phyloP scores from a whole-genome alignment of 1,139 yeast genomes.

The Debaryomyces fabryi region DNA sequence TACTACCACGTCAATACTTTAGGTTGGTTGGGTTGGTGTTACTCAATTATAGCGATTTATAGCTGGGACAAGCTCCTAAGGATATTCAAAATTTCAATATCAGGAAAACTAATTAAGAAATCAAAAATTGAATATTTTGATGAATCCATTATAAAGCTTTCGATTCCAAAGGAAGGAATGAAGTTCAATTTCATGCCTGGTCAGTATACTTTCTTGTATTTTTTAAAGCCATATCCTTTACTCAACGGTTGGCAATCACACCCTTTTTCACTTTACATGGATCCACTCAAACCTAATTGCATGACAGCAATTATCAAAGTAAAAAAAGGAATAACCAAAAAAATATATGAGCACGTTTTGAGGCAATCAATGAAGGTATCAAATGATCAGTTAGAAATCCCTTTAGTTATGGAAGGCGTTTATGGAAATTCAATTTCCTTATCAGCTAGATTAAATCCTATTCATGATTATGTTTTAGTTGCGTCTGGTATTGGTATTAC shows the following conservation, averaged over 20 bases:
- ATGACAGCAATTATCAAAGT: slow-evolving; percentile 19
- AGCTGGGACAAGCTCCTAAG: slow-evolving; percentile 39
- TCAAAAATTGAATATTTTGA: slow-evolving; percentile 30
- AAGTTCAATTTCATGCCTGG: slow-evolving; percentile 15
- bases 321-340: slow-evolving; percentile 21
- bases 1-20: slow-evolving; percentile 39
- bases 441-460: not conserved
- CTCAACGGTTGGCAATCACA: slow-evolving; percentile 23
- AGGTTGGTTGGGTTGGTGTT: slow-evolving; percentile 50
- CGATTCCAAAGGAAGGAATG: slow-evolving; percentile 10
- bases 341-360: slow-evolving; percentile 5
- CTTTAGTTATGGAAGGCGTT: slow-evolving; percentile 7
- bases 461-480: not conserved
- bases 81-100: slow-evolving; percentile 33
- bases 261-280: slow-evolving; percentile 23
- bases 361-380: not conserved
- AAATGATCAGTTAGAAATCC: not conserved
- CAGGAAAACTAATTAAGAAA: slow-evolving; percentile 19
- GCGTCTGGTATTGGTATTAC: slow-evolving; percentile 7
- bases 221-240: slow-evolving; percentile 12
- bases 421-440: slow-evolving; percentile 3
- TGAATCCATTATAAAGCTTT: slow-evolving; percentile 16
- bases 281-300: slow-evolving; percentile 9
- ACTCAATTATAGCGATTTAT: slow-evolving; percentile 41
- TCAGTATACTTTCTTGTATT: slow-evolving; percentile 19